Percentiles rank a stretch among this genome's conserved stretches.
phyloP scores from a whole-genome alignment of 2,329 filamentous ascomycete species.

The Hymenoscyphus occultus region DNA sequence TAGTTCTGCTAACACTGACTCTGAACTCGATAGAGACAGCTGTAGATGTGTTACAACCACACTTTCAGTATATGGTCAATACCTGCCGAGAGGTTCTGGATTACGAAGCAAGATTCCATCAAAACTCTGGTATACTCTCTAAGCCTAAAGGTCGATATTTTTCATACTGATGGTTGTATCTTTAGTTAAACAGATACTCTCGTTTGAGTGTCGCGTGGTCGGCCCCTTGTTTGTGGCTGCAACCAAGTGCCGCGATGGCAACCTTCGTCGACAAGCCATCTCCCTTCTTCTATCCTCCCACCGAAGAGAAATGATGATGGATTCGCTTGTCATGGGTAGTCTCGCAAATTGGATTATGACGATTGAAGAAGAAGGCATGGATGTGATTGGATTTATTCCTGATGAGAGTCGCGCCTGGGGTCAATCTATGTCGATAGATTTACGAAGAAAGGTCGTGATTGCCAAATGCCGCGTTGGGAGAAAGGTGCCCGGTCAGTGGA shows the following conservation, averaged over 20 bases:
- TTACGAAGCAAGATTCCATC: conserved; percentile 19
- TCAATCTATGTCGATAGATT: conserved; percentile 21
- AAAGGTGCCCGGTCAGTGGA: conserved; percentile 15
- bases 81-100: conserved; percentile 49
- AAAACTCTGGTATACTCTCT: neutral
- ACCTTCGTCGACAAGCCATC: conserved; percentile 57
- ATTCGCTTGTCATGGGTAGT: conserved; percentile 36
- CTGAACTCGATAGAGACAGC: conserved; percentile 19
- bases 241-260: conserved; percentile 59
- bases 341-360: conserved; percentile 29
- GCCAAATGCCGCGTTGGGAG: conserved; percentile 19
- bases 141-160: neutral
- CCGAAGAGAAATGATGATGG: conserved; percentile 66
- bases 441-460: conserved; percentile 16
- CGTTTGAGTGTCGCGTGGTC: conserved; percentile 46
- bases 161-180: neutral
- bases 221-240: conserved; percentile 62
- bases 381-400: conserved; percentile 23
- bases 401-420: conserved; percentile 23
- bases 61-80: conserved; percentile 54
- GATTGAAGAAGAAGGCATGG: conserved; percentile 28
- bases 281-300: conserved; percentile 57
- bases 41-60: conserved; percentile 34
- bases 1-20: conserved; percentile 17
- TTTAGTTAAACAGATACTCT: conserved; percentile 21